Evolutionary conservation across 768 basidiomycete genomes (phyloP), one percentile per base, ranked within the genome.

Genomic region (Panus rudis): DNA sequence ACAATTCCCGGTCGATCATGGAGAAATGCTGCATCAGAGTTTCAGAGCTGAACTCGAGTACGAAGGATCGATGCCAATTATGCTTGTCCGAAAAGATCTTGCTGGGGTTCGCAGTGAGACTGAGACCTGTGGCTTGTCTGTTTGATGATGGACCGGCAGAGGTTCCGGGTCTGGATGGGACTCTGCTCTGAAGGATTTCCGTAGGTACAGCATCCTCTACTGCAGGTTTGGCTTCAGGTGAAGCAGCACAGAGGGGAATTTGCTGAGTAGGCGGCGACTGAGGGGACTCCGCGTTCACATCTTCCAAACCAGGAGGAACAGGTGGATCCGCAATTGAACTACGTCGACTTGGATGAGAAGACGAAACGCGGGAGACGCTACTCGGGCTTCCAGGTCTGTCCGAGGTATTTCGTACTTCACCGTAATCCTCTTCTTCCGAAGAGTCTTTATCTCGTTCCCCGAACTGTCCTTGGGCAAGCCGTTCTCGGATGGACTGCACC

Each of bases 1-100:
- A 89, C 42, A 93, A 64, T 52, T 93, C 91, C 20, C 87, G 75
- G 50, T 94, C 91, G 50, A 94, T 90, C 73, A 90, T 82, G 6
- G 84, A 73, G 54, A 93, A 86, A 53, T 92, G 86, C 41, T 80
- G 72, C 1, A 84, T 84, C 25, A 96, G 60, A 4, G 63, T 63
- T 27, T 78, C 76, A 1, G 84, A 76, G 5, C 76, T 69, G 56
- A 75, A 69, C 23, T 57, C 61, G n/a, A 89, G 65, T 39, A 92
- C 70, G 65, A 85, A 92, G 2, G 84, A 89, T 7, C 75, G 78
- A 55, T 86, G 77, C 6, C 64, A 57, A n/a, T 68, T 71, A 13
- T 49, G 35, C 25, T 40, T 47, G 27, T 43, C 45, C 27, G n/a
- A n/a, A 64, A 46, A 37, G 66, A 55, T 31, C 42, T 24, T 35